Evolutionary conservation across 106 monocot genomes (phyloP).

Genomic region (Phalaenopsis equestris): DNA sequence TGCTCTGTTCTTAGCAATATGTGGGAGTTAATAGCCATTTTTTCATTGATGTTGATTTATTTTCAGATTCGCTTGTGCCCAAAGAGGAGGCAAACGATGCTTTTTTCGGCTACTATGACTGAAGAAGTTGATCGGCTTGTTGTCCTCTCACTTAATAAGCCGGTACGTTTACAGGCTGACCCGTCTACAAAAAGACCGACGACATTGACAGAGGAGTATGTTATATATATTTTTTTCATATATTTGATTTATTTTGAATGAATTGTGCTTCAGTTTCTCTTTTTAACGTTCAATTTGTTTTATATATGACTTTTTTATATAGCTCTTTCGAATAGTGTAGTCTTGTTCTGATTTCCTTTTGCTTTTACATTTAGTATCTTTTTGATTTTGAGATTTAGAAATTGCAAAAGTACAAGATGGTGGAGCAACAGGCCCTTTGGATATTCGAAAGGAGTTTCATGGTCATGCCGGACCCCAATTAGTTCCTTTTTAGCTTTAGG

Average conservation of each 20-base stretch:
- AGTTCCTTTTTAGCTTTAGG: not conserved
- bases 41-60: constrained; percentile 2
- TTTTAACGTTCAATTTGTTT: not conserved
- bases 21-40: not conserved
- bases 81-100: constrained; percentile 87
- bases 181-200: constrained; percentile 80
- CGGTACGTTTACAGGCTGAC: constrained; percentile 90
- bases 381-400: not conserved
- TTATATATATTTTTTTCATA: constrained; percentile 1
- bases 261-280: not conserved
- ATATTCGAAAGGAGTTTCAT: not conserved
- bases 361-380: not conserved
- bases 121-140: constrained; percentile 94
- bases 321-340: not conserved
- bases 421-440: not conserved
- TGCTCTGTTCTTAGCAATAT: not conserved
- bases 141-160: constrained; percentile 76
- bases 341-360: not conserved
- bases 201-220: constrained; percentile 91
- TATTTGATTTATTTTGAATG: constrained; percentile 3
- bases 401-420: not conserved
- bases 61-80: constrained; percentile 77
- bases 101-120: constrained; percentile 98
- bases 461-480: not conserved
- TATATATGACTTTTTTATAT: not conserved